Percentiles rank a stretch among this genome's conserved stretches.
These are phyloP conservation scores for Pleurotus cornucopiae DNA, from an alignment of 768 basidiomycete species.

Conservation along the genomic window DNA sequence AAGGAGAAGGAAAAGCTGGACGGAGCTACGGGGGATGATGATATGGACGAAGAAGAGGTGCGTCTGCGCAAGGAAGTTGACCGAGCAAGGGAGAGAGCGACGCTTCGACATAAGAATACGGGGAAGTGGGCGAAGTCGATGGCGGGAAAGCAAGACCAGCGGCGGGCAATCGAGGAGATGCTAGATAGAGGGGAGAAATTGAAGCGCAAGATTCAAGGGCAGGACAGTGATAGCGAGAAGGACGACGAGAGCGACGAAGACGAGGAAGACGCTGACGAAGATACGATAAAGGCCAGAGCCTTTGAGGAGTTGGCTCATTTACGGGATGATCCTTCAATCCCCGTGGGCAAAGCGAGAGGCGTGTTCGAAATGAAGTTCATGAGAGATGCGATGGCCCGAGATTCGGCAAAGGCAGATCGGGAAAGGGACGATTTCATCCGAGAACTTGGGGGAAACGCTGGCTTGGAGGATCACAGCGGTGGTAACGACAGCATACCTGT, in stretches of 20 bases:
- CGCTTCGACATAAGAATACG: slow-evolving; percentile 81
- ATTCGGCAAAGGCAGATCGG: slow-evolving; percentile 50
- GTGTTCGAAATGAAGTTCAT: slow-evolving; percentile 98
- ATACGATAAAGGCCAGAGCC: slow-evolving; percentile 59
- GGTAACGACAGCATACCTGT: slow-evolving; percentile 21
- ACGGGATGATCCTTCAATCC: slow-evolving; percentile 24
- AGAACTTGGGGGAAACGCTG: slow-evolving; percentile 50
- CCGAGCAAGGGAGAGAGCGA: slow-evolving; percentile 86
- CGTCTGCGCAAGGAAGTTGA: slow-evolving; percentile 60
- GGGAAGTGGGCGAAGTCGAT: slow-evolving; percentile 86
- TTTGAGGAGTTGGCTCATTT: slow-evolving; percentile 73
- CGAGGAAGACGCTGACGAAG: slow-evolving; percentile 29
- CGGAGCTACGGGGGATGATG: slow-evolving; percentile 27
- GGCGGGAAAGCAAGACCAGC: slow-evolving; percentile 50
- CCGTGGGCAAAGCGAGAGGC: slow-evolving; percentile 52
- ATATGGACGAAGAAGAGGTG: too few species aligned
- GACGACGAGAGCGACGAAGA: slow-evolving; percentile 30
- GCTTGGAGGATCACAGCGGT: slow-evolving; percentile 24
- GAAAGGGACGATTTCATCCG: slow-evolving; percentile 69
- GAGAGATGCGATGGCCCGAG: slow-evolving; percentile 82
- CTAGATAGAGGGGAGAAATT: slow-evolving; percentile 77
- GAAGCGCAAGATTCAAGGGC: slow-evolving; percentile 69
- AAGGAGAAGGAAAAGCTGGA: slow-evolving; percentile 66
- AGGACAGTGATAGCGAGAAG: slow-evolving; percentile 51
- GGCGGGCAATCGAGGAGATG: slow-evolving; percentile 79